These are phyloP conservation scores for Cutaneotrichosporon dermatis DNA, from an alignment of 1,284 basidiomycete species.

Conservation along the genomic window DNA sequence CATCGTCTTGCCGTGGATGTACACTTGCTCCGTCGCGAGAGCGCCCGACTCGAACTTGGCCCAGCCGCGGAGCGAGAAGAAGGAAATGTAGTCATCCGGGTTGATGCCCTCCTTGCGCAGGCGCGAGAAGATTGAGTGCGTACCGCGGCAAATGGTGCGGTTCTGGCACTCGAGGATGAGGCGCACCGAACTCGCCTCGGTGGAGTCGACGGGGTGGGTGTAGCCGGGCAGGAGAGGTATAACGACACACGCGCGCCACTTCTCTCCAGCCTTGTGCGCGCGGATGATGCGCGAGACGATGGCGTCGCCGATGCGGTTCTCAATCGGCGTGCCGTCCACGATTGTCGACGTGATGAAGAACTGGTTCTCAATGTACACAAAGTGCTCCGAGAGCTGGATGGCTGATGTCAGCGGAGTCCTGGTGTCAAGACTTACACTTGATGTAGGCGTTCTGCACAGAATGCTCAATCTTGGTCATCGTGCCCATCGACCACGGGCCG, in stretches of 20 bases:
- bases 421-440: conserved; percentile 58
- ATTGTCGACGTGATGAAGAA: conserved; percentile 96
- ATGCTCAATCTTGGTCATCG: conserved; percentile 75
- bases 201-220: conserved; percentile 85
- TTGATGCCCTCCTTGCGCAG: conserved; percentile 84
- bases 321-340: conserved; percentile 78
- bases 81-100: conserved; percentile 86
- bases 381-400: conserved; percentile 82
- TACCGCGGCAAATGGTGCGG: conserved; percentile 79
- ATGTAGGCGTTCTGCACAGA: conserved; percentile 94
- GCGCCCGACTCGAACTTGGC: conserved; percentile 79
- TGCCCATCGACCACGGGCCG: conserved; percentile 95
- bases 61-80: conserved; percentile 93
- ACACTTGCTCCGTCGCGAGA: conserved; percentile 87
- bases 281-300: conserved; percentile 86
- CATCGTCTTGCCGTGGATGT: conserved; percentile 82
- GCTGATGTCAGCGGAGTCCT: conserved; percentile 52
- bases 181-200: conserved; percentile 87
- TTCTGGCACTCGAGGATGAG: conserved; percentile 93
- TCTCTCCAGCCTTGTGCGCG: conserved; percentile 73
- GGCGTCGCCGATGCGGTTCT: conserved; percentile 93
- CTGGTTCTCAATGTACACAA: conserved; percentile 74
- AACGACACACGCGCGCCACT: conserved; percentile 89
- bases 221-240: conserved; percentile 93
- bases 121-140: conserved; percentile 85